phyloP scores from a whole-genome alignment of 23 red algal genomes.

The Gracilaria caudata region DNA sequence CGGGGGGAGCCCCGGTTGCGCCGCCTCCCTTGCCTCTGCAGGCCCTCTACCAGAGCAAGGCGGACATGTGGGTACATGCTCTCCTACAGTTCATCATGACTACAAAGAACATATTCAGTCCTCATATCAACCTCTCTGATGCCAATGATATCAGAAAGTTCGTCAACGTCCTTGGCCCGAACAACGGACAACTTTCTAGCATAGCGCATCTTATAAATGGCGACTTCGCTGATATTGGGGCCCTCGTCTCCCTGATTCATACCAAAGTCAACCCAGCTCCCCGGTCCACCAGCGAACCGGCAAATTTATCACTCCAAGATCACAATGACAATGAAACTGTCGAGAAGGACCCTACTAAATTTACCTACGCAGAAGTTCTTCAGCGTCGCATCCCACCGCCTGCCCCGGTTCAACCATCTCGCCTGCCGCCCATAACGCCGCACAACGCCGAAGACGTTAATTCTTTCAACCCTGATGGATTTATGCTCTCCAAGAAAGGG shows the following conservation, averaged over 20 bases:
- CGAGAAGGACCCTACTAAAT: neutral
- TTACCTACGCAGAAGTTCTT: neutral
- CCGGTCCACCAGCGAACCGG: neutral
- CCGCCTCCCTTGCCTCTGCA: too few relatives aligned
- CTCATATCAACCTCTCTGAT: neutral
- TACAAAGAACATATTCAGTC: neutral
- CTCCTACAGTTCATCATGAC: constrained; percentile 1
- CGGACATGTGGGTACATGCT: neutral
- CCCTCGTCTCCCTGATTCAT: neutral
- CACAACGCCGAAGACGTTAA: neutral
- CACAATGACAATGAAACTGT: neutral
- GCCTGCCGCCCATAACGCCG: neutral
- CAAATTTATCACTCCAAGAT: neutral
- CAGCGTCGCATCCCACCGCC: neutral
- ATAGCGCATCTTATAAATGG: neutral
- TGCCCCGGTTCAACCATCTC: neutral
- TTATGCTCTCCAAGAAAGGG: neutral
- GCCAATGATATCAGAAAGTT: neutral
- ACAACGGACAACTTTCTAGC: neutral
- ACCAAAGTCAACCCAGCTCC: neutral
- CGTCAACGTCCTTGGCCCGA: neutral
- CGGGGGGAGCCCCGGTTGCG: too few relatives aligned
- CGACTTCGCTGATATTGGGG: neutral
- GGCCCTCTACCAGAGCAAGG: neutral
- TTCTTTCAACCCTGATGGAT: neutral